Percentiles rank a stretch among this genome's conserved stretches.
phyloP scores from a whole-genome alignment of 768 basidiomycete genomes.

The Hypholoma fasciculare region DNA sequence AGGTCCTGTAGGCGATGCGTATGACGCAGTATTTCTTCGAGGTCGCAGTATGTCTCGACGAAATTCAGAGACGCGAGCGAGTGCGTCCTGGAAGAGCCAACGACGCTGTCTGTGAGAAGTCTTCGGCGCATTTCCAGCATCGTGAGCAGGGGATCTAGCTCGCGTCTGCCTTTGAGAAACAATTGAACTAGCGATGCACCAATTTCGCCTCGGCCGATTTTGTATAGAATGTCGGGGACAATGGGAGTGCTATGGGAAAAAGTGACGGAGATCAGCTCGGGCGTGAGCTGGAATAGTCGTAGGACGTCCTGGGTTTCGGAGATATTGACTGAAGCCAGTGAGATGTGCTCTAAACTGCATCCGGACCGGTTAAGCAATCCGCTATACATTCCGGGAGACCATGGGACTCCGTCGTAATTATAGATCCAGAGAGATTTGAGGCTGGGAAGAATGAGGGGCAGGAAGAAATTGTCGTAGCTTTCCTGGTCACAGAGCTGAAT shows the following conservation, averaged over 20 bases:
- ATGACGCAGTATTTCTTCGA: background rate
- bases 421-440: slow-evolving; percentile 14
- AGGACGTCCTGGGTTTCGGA: slow-evolving; percentile 4
- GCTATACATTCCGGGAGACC: slow-evolving; percentile 13
- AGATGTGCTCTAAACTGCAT: slow-evolving; percentile 12
- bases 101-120: background rate
- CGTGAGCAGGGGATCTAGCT: slow-evolving; percentile 7
- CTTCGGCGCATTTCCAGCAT: slow-evolving; percentile 10
- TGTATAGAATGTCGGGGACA: background rate
- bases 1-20: background rate
- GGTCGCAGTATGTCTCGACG: slow-evolving; percentile 8
- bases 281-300: slow-evolving; percentile 3
- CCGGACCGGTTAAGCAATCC: slow-evolving; percentile 12
- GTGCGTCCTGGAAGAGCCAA: background rate
- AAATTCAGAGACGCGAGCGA: slow-evolving; percentile 3
- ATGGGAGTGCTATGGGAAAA: slow-evolving; percentile 10
- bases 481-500: slow-evolving; percentile 12
- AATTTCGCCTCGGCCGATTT: slow-evolving; percentile 8
- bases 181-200: slow-evolving; percentile 4
- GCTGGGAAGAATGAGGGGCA: slow-evolving; percentile 12
- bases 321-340: slow-evolving; percentile 11
- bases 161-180: slow-evolving; percentile 10
- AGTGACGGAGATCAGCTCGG: slow-evolving; percentile 7
- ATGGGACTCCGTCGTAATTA: slow-evolving; percentile 12
- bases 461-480: slow-evolving; percentile 13